Base-by-base conservation (phyloP, 768 basidiomycete species). In the Mycena olivaceomarginata region DNA sequence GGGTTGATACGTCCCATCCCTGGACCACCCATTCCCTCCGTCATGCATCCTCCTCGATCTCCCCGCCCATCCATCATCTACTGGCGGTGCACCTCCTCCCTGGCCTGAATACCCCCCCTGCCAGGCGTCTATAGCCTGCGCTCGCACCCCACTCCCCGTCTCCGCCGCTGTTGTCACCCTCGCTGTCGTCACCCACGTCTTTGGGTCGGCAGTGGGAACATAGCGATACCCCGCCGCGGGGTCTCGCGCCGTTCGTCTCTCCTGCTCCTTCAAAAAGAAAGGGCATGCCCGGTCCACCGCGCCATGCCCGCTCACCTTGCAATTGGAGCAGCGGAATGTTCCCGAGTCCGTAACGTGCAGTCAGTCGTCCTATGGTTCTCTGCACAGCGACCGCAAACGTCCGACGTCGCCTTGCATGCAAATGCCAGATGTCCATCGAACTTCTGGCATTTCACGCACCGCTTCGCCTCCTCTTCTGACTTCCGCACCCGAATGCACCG, bases 401-500 rank as follows among this genome's bases (percentile, higher is more conserved):
- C 56, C 0, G 31, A 43, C 1, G n/a, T 7, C 0, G 64, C 16
- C 20, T 25, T 66, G 64, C 72, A 73, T 0, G 25, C 64, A 2
- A 12, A 18, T 5, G 64, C 72, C 1, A 73, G 2, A 20, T 73
- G 72, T 25, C 70, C 70, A 3, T 73, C 64, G 45, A 43, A 57
- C 20, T 16, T 25, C 70, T 72, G 70, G n/a, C 71, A 72, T 25
- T 57, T 72, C 1, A 48, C 51, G 53, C 71, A 72, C 0, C 71
- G 39, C 20, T n/a, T n/a, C n/a, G n/a, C n/a, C n/a, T n/a, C n/a
- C n/a, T n/a, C n/a, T n/a, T n/a, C n/a, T n/a, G n/a, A 43, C 11
- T 56, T 46, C 2, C 51, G 59, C 0, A 77, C 66, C 9, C 51
- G 16, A 13, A 46, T 56, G 74, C 80, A 79, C 2, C 71, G 79